These are phyloP conservation scores for Malus hybrid DNA, from an alignment of 331 rosid species.

Conservation along the genomic window DNA sequence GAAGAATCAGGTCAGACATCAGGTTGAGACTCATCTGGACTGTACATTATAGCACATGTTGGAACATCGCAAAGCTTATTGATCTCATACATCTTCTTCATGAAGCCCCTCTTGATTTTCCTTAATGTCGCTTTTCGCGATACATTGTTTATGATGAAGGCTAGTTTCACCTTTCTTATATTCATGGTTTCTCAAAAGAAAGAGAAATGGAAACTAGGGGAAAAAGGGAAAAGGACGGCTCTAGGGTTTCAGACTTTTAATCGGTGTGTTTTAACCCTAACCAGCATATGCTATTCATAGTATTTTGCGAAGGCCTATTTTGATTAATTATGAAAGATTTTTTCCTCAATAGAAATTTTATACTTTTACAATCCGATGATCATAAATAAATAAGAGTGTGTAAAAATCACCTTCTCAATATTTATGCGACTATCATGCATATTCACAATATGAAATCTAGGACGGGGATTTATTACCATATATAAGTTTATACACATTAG, in stretches of 20 bases:
- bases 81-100: constrained; percentile 55
- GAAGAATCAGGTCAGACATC: constrained; percentile 37
- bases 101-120: constrained; percentile 50
- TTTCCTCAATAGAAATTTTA: background rate
- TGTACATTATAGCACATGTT: constrained; percentile 47
- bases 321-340: no score
- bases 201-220: background rate
- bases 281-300: no score
- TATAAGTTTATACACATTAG: no score
- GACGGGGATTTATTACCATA: no score
- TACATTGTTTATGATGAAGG: constrained; percentile 27
- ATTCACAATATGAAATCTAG: no score
- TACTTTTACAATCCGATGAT: background rate
- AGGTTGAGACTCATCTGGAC: constrained; percentile 27
- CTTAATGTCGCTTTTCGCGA: constrained; percentile 51
- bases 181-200: constrained; percentile 31
- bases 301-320: no score
- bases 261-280: no score
- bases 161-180: constrained; percentile 48
- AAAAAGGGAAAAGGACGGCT: background rate
- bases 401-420: no score
- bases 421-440: no score
- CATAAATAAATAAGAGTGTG: no score
- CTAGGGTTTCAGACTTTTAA: background rate
- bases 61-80: constrained; percentile 49